Conservation (phyloP, 2,329 filamentous ascomycete species). For the Colletotrichum sansevieriae region DNA sequence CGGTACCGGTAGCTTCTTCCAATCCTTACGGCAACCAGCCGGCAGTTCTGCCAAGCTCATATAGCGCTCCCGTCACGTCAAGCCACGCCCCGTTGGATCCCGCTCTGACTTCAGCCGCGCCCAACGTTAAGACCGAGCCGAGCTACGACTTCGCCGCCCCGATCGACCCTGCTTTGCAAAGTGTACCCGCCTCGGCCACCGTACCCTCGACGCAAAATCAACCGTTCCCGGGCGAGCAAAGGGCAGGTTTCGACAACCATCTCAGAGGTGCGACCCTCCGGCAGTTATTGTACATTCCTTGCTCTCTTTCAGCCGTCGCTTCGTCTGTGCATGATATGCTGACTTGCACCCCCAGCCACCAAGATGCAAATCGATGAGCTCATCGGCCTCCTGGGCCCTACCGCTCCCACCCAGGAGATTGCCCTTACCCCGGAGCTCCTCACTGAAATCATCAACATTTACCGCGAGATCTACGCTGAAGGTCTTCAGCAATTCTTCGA, state of each 20-base stretch:
- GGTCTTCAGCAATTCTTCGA: constrained; percentile 84
- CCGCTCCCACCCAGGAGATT: constrained; percentile 67
- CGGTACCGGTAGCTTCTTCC: constrained; percentile 44
- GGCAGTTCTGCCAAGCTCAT: constrained; percentile 58
- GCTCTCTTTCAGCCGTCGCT: constrained; percentile 49
- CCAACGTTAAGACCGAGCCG: constrained; percentile 53
- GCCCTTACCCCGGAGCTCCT: constrained; percentile 65
- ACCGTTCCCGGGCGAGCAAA: constrained; percentile 45
- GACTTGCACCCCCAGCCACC: constrained; percentile 64
- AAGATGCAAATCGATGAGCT: constrained; percentile 82
- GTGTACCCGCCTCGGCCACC: constrained; percentile 46
- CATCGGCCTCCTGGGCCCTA: constrained; percentile 70
- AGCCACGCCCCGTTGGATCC: constrained; percentile 45
- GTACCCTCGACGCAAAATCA: constrained; percentile 49
- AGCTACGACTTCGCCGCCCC: constrained; percentile 69
- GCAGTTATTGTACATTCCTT: constrained; percentile 42
- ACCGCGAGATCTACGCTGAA: constrained; percentile 80
- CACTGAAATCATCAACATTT: constrained; percentile 78
- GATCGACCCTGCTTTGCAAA: constrained; percentile 77
- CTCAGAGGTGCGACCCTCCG: constrained; percentile 64
- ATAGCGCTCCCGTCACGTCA: constrained; percentile 46
- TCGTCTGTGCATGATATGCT: constrained; percentile 54
- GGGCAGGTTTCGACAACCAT: constrained; percentile 50
- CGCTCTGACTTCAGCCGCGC: constrained; percentile 47
- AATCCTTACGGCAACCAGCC: constrained; percentile 62